Evolutionary conservation across 164 flowering plant genomes (phyloP).

Genomic region (Stephania yunnanensis): DNA sequence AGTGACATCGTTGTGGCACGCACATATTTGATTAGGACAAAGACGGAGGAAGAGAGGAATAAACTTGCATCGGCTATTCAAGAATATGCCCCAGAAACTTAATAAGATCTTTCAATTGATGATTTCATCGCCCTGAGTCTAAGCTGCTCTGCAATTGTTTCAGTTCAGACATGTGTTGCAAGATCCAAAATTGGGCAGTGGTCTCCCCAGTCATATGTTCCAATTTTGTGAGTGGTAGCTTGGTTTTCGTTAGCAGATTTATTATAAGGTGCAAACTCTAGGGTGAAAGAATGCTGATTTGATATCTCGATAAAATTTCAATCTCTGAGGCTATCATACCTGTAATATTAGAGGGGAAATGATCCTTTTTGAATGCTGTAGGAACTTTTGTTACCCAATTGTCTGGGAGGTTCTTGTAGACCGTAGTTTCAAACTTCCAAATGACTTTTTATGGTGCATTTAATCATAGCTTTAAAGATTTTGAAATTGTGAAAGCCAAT

Average conservation of each 20-base stretch:
- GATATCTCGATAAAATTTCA: neutral
- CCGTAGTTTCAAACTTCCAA: neutral
- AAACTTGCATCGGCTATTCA: slow-evolving; percentile 34
- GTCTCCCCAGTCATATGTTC: neutral
- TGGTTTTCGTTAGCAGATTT: neutral
- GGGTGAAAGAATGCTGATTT: neutral
- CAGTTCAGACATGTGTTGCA: neutral
- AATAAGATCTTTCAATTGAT: slow-evolving; percentile 2
- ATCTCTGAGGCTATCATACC: slow-evolving; percentile 5
- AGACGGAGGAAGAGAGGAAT: slow-evolving; percentile 69
- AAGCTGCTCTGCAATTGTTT: neutral
- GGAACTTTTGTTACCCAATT: neutral
- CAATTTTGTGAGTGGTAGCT: slow-evolving; percentile 8
- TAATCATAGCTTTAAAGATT: neutral
- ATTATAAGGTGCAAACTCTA: neutral
- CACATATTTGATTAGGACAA: slow-evolving; percentile 69
- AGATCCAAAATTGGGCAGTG: neutral
- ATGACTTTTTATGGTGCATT: neutral
- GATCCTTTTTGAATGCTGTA: neutral
- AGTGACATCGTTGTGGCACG: slow-evolving; percentile 47
- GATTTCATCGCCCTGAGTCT: neutral
- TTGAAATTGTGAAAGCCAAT: too few species aligned
- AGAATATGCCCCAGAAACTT: slow-evolving; percentile 33
- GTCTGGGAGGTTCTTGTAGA: neutral
- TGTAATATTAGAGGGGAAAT: slow-evolving; percentile 4